Conservation (phyloP, 805 yeast species). For the Candida pini region DNA sequence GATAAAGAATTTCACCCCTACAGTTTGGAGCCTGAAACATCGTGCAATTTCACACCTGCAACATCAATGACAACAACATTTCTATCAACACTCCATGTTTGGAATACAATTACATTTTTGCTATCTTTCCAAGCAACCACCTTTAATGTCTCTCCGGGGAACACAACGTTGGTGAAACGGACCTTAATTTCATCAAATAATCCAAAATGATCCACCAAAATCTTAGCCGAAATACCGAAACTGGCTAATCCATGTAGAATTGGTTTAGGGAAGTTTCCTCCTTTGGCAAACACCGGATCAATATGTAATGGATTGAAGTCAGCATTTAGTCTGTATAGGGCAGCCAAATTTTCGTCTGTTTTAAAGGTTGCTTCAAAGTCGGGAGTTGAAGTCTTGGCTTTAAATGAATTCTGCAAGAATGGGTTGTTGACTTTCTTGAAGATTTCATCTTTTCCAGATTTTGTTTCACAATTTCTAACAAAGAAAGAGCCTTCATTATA, state of each 20-base stretch:
- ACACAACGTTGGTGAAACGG: conserved; percentile 86
- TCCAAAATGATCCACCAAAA: conserved; percentile 75
- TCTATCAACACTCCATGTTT: conserved; percentile 76
- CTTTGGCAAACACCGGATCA: conserved; percentile 85
- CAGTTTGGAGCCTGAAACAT: conserved; percentile 16
- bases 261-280: conserved; percentile 80
- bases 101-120: conserved; percentile 62
- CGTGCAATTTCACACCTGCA: conserved; percentile 69
- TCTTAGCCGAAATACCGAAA: conserved; percentile 76
- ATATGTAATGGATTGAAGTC: conserved; percentile 94
- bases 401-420: conserved; percentile 60
- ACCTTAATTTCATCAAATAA: conserved; percentile 78
- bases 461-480: conserved; percentile 67
- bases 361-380: conserved; percentile 56
- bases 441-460: conserved; percentile 42
- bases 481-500: conserved; percentile 82
- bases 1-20: conserved; percentile 2
- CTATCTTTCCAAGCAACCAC: conserved; percentile 83
- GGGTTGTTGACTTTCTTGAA: conserved; percentile 40
- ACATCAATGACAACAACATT: conserved; percentile 72
- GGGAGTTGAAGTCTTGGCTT: conserved; percentile 48
- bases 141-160: conserved; percentile 86
- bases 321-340: conserved; percentile 85
- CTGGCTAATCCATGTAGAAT: conserved; percentile 91
- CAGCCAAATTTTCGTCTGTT: conserved; percentile 72